Evolutionary conservation across 2,329 filamentous ascomycete genomes (phyloP), one percentile per base, ranked within the genome.

Genomic region (Fonsecaea pugnacius): DNA sequence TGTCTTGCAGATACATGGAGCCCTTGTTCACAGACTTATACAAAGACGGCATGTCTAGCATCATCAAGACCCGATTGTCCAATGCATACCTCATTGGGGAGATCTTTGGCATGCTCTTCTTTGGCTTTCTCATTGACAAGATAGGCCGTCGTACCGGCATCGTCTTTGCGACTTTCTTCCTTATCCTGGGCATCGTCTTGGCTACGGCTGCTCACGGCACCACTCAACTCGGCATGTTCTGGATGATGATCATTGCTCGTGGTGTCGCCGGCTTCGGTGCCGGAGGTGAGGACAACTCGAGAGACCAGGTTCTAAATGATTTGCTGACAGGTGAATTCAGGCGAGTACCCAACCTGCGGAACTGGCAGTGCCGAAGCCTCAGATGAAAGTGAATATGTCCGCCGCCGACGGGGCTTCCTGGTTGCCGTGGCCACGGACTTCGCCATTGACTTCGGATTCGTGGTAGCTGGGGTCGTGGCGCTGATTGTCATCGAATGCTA

Each of bases 331-430:
- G 9, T n/a, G 43, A 7, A 21, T 50, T 16, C 38, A 62, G 60
- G 60, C 35, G 80, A 77, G 76, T 76, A 76, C 63, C 78, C 78
- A 33, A 76, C 77, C 30, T 93, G 93, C 3, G 91, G 87, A 65
- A 93, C 96, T 0, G 91, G 89, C 2, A 90, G 87, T 60, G 91
- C 92, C 2, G 93, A 97, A 77, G 89, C 89, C 2, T 92, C 89
- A 0, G 91, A 91, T 27, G 91, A 96, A 73, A 81, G 96, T 65
- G 91, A 91, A 75, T 77, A 79, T 18, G 93, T 93, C 9, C 89
- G 89, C 12, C 83, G 93, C n/a, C 94, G 96, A 74, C 84, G 90
- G 48, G 96, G 91, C 91, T 96, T 92, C 73, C 90, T 94, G 71
- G 82, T 96, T 69, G 96, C 95, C 14, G 79, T 85, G 76, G 77